Conservation (phyloP, 352 stramenopile genomes). For the Stramenopiles sp. region DNA sequence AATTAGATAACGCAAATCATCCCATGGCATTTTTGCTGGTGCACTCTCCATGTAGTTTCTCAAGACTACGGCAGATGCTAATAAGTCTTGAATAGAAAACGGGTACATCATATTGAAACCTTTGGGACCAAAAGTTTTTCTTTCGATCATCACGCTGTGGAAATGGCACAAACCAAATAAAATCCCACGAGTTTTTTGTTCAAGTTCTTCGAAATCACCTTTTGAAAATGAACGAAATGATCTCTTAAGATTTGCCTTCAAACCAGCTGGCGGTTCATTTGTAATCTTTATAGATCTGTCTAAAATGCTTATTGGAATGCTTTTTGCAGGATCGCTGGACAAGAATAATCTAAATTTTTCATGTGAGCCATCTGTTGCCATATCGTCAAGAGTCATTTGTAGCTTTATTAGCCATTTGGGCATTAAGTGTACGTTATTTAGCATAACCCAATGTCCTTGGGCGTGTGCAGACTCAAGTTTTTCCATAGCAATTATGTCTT, state of each 20-base stretch:
- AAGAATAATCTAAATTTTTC: conserved; percentile 60
- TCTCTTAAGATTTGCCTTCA: conserved; percentile 65
- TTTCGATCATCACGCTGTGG: conserved; percentile 67
- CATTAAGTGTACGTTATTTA: conserved; percentile 86
- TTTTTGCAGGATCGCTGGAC: conserved; percentile 53
- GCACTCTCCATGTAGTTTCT: conserved; percentile 76
- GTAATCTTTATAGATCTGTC: conserved; percentile 67
- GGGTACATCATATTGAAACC: conserved; percentile 72
- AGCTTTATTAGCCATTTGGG: conserved; percentile 70
- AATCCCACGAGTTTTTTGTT: conserved; percentile 54
- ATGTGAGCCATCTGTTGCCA: conserved; percentile 36
- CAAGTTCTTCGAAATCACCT: conserved; percentile 48
- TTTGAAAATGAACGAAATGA: conserved; percentile 47
- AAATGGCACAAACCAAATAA: conserved; percentile 74
- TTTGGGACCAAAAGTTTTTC: conserved; percentile 65
- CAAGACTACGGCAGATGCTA: conserved; percentile 52
- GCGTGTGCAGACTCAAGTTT: conserved; percentile 55
- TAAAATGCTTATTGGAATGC: conserved; percentile 61
- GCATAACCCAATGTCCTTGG: conserved; percentile 78
- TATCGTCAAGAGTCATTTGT: conserved; percentile 66
- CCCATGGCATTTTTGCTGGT: conserved; percentile 57
- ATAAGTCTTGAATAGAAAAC: conserved; percentile 57
- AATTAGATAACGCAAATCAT: conserved; percentile 60
- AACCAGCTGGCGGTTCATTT: conserved; percentile 52
- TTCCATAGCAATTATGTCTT: conserved; percentile 68